Evolutionary conservation across 495 filamentous ascomycete genomes (phyloP), one percentile per base, ranked within the genome.

Genomic region (Penicillium goetzii): DNA sequence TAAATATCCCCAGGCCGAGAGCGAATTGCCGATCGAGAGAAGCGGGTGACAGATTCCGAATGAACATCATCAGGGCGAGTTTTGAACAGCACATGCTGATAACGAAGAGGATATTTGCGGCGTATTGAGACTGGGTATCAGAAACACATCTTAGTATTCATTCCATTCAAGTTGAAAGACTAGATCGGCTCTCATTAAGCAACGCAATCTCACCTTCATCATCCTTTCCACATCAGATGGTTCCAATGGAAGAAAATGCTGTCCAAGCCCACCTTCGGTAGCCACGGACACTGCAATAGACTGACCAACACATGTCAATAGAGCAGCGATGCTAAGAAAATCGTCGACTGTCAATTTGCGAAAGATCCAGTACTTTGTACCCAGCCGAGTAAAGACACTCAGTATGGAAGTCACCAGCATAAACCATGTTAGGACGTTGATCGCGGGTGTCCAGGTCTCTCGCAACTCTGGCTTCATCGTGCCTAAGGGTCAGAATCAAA

Each of bases 231-330:
- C 34, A 55, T 55, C 58, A 10, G 54, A 34, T 21, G 58, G 19
- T 21, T 19, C 64, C 23, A 74, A 41, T 14, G 54, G 55, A 21
- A 58, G 21, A 7, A 62, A 50, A 54, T 69, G 69, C 47, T 68
- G 51, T 23, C 72, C 74, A 33, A 70, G 68, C 1, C 71, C 69
- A 50, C 51, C 58, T 8, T 60, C 65, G 30, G 69, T 60, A 2
- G 62, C 71, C n/a, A 72, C 25, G 2, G 69, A 72, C 23, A 74
- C 53, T 0, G 63, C 65, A 15, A 75, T 59, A 14, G 67, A 63
- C 56, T 63, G 62, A 7, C 62, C 77, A 38, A 77, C 73, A 50
- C 73, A 76, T 2, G 76, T 57, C 8, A 75, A 71, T 51, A 83
- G 65, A 63, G 59, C 56, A 79, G 63, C 68, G 52, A 69, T 76